Evolutionary conservation across 345 rosid species (phyloP).

Genomic region (Excoecaria cochinchinensis): DNA sequence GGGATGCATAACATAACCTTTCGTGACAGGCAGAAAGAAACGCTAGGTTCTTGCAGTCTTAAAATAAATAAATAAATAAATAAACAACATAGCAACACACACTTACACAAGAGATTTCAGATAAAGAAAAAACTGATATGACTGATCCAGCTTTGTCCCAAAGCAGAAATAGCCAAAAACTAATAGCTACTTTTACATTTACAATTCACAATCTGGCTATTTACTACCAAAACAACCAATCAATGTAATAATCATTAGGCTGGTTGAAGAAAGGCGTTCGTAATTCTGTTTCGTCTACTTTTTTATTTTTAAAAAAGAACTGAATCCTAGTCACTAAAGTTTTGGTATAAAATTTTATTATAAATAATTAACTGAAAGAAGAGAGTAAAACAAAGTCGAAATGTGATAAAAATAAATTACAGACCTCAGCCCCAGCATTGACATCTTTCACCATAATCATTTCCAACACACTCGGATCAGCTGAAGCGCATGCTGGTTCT

Average conservation of each 20-base stretch:
- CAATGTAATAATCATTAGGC: not conserved
- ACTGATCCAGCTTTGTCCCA: not conserved
- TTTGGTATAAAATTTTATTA: not conserved
- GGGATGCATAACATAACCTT: too few relatives aligned
- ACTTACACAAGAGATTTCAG: not conserved
- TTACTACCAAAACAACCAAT: not conserved
- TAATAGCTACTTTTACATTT: not conserved
- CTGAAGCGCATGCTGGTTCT: constrained; percentile 30
- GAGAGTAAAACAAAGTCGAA: not conserved
- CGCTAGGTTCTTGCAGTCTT: not conserved
- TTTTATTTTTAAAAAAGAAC: not conserved
- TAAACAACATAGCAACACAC: not conserved
- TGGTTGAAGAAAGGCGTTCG: not conserved
- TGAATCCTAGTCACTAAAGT: not conserved
- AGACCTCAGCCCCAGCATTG: constrained; percentile 69
- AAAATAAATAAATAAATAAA: not conserved
- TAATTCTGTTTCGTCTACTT: not conserved
- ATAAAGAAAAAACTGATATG: not conserved
- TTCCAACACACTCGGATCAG: constrained; percentile 49
- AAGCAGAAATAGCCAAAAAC: too few relatives aligned
- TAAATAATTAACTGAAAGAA: not conserved
- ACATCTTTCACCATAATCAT: constrained; percentile 91
- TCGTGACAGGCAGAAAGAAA: not conserved
- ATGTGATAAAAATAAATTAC: not conserved
- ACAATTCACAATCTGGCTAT: not conserved